Conservation (phyloP, 768 basidiomycete genomes). For the Russula olivacea region DNA sequence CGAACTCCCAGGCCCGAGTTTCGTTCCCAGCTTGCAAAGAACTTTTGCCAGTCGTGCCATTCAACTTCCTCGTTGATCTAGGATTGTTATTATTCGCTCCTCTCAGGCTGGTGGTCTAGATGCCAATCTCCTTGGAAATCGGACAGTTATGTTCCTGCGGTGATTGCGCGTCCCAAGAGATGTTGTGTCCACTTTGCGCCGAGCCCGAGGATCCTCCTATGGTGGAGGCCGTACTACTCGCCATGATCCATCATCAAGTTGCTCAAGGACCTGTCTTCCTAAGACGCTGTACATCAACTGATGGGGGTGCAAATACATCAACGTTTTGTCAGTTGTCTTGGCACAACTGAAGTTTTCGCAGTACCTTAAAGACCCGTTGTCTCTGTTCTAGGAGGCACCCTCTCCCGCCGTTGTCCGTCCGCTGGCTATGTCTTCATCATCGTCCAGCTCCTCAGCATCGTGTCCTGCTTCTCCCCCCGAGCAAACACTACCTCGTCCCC, state of each 20-base stretch:
- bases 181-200: constrained; percentile 5
- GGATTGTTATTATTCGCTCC: neutral
- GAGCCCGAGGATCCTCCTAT: constrained; percentile 7
- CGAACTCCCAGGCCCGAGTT: neutral
- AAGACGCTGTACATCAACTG: neutral
- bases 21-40: constrained; percentile 6
- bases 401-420: neutral
- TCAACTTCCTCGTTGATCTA: constrained; percentile 9
- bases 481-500: constrained; percentile 12
- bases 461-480: neutral
- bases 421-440: constrained; percentile 5
- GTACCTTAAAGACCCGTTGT: constrained; percentile 13
- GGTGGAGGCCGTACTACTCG: constrained; percentile 10
- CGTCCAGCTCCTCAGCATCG: neutral
- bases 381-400: constrained; percentile 1
- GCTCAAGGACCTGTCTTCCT: constrained; percentile 1
- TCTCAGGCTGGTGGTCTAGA: constrained; percentile 5
- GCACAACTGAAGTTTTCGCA: neutral
- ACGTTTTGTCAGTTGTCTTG: neutral
- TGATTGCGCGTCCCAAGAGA: constrained; percentile 7
- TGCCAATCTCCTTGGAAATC: constrained; percentile 19
- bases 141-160: constrained; percentile 19
- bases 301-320: neutral
- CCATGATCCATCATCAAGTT: constrained; percentile 1
- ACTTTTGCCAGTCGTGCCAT: neutral